Conservation (phyloP, 2,329 filamentous ascomycete genomes). For the Xylariales sp. region DNA sequence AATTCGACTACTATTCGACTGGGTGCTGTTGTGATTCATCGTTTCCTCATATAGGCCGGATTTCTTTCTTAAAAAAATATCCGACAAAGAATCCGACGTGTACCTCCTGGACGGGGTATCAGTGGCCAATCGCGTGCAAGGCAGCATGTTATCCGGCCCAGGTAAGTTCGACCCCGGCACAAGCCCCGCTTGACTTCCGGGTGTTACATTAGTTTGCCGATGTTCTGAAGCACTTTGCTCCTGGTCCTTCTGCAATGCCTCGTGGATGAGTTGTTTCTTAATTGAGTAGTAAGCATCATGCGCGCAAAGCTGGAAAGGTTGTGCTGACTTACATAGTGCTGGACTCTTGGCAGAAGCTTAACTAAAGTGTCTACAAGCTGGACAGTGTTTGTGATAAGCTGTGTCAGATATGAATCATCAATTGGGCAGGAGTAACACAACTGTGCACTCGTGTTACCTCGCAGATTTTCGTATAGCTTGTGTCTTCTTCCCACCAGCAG, state of each 20-base stretch:
- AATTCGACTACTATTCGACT: not conserved
- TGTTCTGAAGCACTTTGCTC: not conserved
- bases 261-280: too few relatives aligned
- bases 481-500: conserved; percentile 6
- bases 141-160: conserved; percentile 3
- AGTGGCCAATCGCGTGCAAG: not conserved
- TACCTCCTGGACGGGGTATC: not conserved
- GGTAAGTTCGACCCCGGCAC: conserved; percentile 3
- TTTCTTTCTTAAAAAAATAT: conserved; percentile 3
- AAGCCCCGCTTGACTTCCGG: not conserved
- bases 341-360: conserved; percentile 5
- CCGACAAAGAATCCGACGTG: conserved; percentile 5
- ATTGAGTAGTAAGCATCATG: too few relatives aligned
- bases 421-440: conserved; percentile 5
- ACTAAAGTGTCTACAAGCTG: conserved; percentile 4
- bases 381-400: conserved; percentile 5
- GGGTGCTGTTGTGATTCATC: not conserved
- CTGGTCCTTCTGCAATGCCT: too few relatives aligned
- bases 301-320: too few relatives aligned
- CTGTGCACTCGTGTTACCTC: conserved; percentile 7
- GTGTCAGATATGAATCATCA: conserved; percentile 2
- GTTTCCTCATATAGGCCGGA: not conserved
- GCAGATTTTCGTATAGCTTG: conserved; percentile 7
- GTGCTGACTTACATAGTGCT: conserved; percentile 8
- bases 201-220: not conserved